A percentile compares a stretch with the other conserved stretches of the same genome.
These are phyloP conservation scores for Chrysopogon serrulatus DNA, from an alignment of 176 grass and related monocot species.

Conservation along the genomic window DNA sequence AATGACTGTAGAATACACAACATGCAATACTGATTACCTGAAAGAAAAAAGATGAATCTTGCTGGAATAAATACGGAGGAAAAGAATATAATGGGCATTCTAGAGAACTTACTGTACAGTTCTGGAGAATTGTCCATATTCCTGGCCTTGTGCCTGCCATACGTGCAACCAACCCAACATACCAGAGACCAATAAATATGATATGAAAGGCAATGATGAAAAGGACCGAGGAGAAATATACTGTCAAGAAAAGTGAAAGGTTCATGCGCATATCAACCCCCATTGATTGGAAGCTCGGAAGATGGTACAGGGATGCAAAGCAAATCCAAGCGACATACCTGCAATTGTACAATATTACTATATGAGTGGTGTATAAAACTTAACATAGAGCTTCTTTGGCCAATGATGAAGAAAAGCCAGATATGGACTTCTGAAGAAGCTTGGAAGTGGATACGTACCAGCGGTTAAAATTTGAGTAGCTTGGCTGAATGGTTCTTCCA, in stretches of 20 bases:
- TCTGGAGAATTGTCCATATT: slow-evolving; percentile 88
- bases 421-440: not conserved
- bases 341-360: slow-evolving; percentile 16
- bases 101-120: slow-evolving; percentile 72
- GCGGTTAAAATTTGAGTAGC: slow-evolving; percentile 91
- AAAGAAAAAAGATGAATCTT: slow-evolving; percentile 17
- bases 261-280: slow-evolving; percentile 99
- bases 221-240: slow-evolving; percentile 89
- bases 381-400: not conserved
- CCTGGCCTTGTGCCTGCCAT: slow-evolving; percentile 78
- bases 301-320: slow-evolving; percentile 86
- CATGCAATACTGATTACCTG: slow-evolving; percentile 94
- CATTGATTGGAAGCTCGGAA: slow-evolving; percentile 97
- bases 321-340: slow-evolving; percentile 98
- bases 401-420: not conserved
- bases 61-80: not conserved
- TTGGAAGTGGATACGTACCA: slow-evolving; percentile 48
- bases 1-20: slow-evolving; percentile 92
- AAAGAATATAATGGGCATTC: not conserved
- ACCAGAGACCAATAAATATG: slow-evolving; percentile 95
- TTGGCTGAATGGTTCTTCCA: slow-evolving; percentile 87
- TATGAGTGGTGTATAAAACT: not conserved
- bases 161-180: slow-evolving; percentile 80
- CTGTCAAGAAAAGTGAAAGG: slow-evolving; percentile 86
- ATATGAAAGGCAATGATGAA: slow-evolving; percentile 85